phyloP scores from a whole-genome alignment of 495 filamentous ascomycete genomes.

The Poronia punctata region DNA sequence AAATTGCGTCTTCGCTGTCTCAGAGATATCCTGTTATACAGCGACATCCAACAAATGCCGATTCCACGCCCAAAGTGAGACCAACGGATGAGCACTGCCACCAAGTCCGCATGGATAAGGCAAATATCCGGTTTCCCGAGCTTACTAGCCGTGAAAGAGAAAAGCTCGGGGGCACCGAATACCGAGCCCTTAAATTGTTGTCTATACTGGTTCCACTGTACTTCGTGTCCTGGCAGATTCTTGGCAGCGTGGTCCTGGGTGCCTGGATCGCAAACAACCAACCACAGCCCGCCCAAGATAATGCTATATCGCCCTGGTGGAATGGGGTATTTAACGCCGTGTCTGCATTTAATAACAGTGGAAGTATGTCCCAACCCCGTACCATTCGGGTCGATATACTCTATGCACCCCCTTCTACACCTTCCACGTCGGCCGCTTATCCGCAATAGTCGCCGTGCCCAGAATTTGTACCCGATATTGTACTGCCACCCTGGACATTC shows the following conservation, averaged over 20 bases:
- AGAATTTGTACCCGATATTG: not conserved
- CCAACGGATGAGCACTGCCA: slow-evolving; percentile 20
- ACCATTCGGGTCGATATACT: too few species aligned
- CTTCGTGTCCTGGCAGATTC: slow-evolving; percentile 61
- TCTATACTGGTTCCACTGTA: slow-evolving; percentile 67
- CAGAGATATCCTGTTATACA: too few species aligned
- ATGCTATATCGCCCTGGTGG: slow-evolving; percentile 63
- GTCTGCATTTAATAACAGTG: slow-evolving; percentile 77
- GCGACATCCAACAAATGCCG: too few species aligned
- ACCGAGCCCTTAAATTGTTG: slow-evolving; percentile 67
- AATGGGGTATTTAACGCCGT: slow-evolving; percentile 61
- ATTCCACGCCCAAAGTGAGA: too few species aligned
- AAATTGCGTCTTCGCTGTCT: too few species aligned
- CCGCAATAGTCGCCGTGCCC: not conserved
- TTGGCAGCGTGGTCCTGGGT: slow-evolving; percentile 66
- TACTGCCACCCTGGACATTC: not conserved
- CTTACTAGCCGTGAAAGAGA: slow-evolving; percentile 63
- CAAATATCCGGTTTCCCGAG: slow-evolving; percentile 69
- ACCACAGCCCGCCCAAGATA: slow-evolving; percentile 49
- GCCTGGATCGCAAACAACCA: slow-evolving; percentile 60
- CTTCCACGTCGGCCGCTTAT: not conserved
- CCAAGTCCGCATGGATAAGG: slow-evolving; percentile 38
- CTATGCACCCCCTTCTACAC: too few species aligned
- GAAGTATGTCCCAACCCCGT: slow-evolving; percentile 1
- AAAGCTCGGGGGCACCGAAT: slow-evolving; percentile 71